These are phyloP conservation scores for Seiridium unicorne DNA, from an alignment of 2,329 filamentous ascomycete species.

Conservation along the genomic window DNA sequence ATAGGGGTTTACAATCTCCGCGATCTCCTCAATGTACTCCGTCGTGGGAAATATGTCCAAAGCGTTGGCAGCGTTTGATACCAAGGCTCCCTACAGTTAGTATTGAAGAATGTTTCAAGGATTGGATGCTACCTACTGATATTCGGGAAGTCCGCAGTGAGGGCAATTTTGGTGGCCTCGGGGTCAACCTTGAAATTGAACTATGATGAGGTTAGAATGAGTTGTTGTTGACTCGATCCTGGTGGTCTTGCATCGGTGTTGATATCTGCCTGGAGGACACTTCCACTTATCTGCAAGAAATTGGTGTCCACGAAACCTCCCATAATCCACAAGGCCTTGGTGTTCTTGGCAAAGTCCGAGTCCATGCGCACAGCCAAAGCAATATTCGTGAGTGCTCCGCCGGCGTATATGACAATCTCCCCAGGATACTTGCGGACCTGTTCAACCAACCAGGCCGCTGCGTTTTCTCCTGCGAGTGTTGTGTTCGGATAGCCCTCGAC, in stretches of 20 bases:
- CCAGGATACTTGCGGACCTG: conserved; percentile 47
- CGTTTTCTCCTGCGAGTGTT: conserved; percentile 35
- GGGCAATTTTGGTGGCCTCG: conserved; percentile 45
- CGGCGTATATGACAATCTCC: conserved; percentile 46
- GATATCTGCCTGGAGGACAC: conserved; percentile 20
- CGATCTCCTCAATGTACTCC: conserved; percentile 15
- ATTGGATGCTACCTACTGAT: conserved; percentile 24
- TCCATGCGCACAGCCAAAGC: conserved; percentile 45
- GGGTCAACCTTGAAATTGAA: conserved; percentile 52
- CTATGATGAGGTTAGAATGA: conserved; percentile 15
- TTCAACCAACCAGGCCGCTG: conserved; percentile 45
- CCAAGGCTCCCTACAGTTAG: conserved; percentile 9
- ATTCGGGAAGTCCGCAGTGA: conserved; percentile 44
- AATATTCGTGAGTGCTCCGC: conserved; percentile 46
- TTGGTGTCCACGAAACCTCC: conserved; percentile 47
- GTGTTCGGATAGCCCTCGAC: conserved; percentile 44
- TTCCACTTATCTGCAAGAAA: conserved; percentile 26
- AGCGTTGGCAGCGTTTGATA: conserved; percentile 13
- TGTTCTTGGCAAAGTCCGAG: conserved; percentile 40
- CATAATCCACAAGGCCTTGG: conserved; percentile 48
- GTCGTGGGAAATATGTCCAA: conserved; percentile 7
- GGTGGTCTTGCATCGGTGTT: conserved; percentile 20
- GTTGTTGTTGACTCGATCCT: not conserved
- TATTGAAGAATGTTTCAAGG: not conserved
- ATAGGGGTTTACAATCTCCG: conserved; percentile 16